Base-by-base conservation (phyloP, 352 stramenopile species). In the Globisporangium recalcitrans region DNA sequence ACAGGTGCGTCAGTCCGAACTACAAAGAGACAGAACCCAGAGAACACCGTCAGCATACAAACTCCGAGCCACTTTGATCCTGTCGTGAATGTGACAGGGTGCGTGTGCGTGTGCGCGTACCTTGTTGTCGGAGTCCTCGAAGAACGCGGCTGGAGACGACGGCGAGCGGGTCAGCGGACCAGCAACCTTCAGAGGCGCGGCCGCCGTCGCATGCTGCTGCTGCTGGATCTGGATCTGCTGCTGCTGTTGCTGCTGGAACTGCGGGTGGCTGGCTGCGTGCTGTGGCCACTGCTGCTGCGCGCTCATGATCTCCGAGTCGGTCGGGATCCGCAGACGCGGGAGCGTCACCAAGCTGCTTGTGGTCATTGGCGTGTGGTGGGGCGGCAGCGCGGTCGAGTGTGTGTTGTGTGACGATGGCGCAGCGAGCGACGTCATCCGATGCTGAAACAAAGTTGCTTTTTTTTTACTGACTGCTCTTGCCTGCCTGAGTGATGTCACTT, bases 1-100 rank as follows among this genome's bases (percentile, higher is more conserved):
- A 58, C 26, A 89, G 71, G 21, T 85, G 75, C 10, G 59, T 77
- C 42, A 89, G 70, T 13, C 77, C 80, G 66, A 85, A 78, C 76
- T 89, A 51, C 31, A 60, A 26, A 44, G 4, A 42, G 13, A 40
- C 0, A 52, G 54, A 72, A 60, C 74, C 64, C 29, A 67, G 1
- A 47, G 67, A 44, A 44, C 14, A 38, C 52, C 51, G 47, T 71
- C 52, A 68, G 63, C 36, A 44, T 52, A 51, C n/a, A 36, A 55
- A 31, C 6, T 38, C 34, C 48, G 58, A 31, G 24, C 26, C 14
- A 47, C 4, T 49, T 24, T 54, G 44, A 16, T n/a, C n/a, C n/a
- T n/a, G n/a, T n/a, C n/a, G n/a, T n/a, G n/a, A n/a, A n/a, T n/a
- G n/a, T n/a, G n/a, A n/a, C n/a, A n/a, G n/a, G n/a, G n/a, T n/a